Conservation (phyloP, 1,284 basidiomycete genomes). For the Cerrena zonata region DNA sequence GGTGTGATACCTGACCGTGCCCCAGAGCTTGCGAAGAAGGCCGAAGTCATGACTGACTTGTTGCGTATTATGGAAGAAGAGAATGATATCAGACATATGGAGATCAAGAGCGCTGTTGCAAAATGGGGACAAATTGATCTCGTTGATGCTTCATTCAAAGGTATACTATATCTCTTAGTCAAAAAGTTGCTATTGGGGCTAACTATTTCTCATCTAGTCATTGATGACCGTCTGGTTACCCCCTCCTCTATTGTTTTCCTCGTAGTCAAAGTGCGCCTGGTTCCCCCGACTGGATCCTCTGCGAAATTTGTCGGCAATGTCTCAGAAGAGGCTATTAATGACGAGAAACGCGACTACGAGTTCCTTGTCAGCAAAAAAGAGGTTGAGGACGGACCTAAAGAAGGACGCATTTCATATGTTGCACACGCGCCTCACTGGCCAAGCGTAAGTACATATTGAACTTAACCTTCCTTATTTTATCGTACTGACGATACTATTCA, state of each 20-base stretch:
- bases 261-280: conserved; percentile 74
- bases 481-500: neutral
- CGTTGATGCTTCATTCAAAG: conserved; percentile 83
- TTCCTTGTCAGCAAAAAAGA: conserved; percentile 64
- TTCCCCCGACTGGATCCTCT: conserved; percentile 38
- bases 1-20: conserved; percentile 54
- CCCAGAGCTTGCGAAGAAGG: conserved; percentile 34
- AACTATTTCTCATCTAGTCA: conserved; percentile 50
- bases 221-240: conserved; percentile 84
- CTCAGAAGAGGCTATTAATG: conserved; percentile 45
- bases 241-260: conserved; percentile 88
- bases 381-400: conserved; percentile 47
- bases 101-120: conserved; percentile 66
- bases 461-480: neutral
- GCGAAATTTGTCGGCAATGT: conserved; percentile 45
- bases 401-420: conserved; percentile 45
- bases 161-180: conserved; percentile 46
- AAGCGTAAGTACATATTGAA: conserved; percentile 46
- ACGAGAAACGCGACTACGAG: conserved; percentile 54
- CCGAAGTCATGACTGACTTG: conserved; percentile 42
- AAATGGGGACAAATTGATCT: conserved; percentile 81
- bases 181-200: conserved; percentile 4
- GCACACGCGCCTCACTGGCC: conserved; percentile 93
- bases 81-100: conserved; percentile 45
- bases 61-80: conserved; percentile 48